A percentile compares a stretch with the other conserved stretches of the same genome.
Evolutionary conservation across 176 grass and related monocot genomes (phyloP).

Genomic region (Ensete ventricosum): DNA sequence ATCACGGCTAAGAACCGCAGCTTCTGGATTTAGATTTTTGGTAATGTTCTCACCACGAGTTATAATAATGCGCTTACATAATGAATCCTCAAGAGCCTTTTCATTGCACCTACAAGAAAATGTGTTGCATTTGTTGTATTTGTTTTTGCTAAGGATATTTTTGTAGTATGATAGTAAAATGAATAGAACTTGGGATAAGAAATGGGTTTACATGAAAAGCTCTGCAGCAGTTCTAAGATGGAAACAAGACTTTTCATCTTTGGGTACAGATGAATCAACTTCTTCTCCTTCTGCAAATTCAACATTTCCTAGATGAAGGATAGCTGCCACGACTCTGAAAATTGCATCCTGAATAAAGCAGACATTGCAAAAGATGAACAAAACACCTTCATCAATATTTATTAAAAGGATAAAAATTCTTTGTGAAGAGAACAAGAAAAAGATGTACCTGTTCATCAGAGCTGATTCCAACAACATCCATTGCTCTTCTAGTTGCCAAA

Average conservation of each 20-base stretch:
- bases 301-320: constrained; percentile 96
- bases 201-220: constrained; percentile 75
- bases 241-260: constrained; percentile 75
- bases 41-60: constrained; percentile 92
- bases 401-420: constrained; percentile 6
- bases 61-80: constrained; percentile 84
- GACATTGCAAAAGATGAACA: constrained; percentile 10
- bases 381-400: constrained; percentile 11
- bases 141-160: not conserved
- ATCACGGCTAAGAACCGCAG: constrained; percentile 80
- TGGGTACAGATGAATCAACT: constrained; percentile 72
- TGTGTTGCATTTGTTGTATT: constrained; percentile 6
- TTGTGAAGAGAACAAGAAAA: constrained; percentile 15
- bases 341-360: constrained; percentile 66
- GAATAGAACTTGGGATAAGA: constrained; percentile 15
- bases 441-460: constrained; percentile 68
- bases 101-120: constrained; percentile 55
- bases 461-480: constrained; percentile 92
- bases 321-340: constrained; percentile 93
- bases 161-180: constrained; percentile 15
- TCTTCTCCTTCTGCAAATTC: constrained; percentile 86
- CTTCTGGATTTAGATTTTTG: constrained; percentile 63
- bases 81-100: constrained; percentile 76
- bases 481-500: constrained; percentile 89
- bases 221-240: constrained; percentile 86